These are phyloP conservation scores for Penicillium griseofulvum DNA, from an alignment of 2,329 filamentous ascomycete species.

Conservation along the genomic window DNA sequence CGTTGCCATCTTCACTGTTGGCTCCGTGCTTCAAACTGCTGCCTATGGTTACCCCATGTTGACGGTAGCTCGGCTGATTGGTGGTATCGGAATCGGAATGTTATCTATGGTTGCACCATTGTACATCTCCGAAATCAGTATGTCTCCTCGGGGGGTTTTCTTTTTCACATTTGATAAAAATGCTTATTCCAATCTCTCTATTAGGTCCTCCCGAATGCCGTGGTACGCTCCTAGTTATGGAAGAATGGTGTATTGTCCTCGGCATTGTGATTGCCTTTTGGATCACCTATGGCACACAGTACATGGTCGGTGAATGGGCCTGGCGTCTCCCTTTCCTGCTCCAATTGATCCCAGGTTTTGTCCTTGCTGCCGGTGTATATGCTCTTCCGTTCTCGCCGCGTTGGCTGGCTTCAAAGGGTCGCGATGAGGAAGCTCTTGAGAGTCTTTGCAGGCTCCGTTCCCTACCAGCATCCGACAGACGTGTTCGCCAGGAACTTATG, in stretches of 20 bases:
- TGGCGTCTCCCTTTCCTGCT: conserved; percentile 51
- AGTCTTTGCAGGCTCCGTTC: conserved; percentile 51
- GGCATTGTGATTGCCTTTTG: conserved; percentile 45
- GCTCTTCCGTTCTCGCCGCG: conserved; percentile 57
- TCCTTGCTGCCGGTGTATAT: conserved; percentile 38
- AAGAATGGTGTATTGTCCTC: conserved; percentile 43
- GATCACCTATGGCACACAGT: conserved; percentile 45
- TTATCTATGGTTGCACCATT: conserved; percentile 50
- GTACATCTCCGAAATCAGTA: conserved; percentile 53
- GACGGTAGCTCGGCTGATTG: conserved; percentile 50
- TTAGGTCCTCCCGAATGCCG: conserved; percentile 47
- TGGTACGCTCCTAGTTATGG: conserved; percentile 45
- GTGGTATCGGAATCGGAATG: conserved; percentile 54
- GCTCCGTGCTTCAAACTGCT: conserved; percentile 52
- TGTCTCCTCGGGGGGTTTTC: conserved; percentile 3
- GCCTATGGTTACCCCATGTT: conserved; percentile 53
- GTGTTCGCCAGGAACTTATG: conserved; percentile 52
- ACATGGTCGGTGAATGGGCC: conserved; percentile 47
- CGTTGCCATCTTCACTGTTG: conserved; percentile 52
- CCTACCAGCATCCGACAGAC: conserved; percentile 48
- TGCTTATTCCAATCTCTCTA: background rate
- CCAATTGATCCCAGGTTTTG: conserved; percentile 44
- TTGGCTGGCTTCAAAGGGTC: conserved; percentile 51
- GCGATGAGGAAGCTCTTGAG: conserved; percentile 50
- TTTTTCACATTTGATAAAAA: background rate